Evolutionary conservation across 345 rosid genomes (phyloP).

Genomic region (Arabidopsis suecica): DNA sequence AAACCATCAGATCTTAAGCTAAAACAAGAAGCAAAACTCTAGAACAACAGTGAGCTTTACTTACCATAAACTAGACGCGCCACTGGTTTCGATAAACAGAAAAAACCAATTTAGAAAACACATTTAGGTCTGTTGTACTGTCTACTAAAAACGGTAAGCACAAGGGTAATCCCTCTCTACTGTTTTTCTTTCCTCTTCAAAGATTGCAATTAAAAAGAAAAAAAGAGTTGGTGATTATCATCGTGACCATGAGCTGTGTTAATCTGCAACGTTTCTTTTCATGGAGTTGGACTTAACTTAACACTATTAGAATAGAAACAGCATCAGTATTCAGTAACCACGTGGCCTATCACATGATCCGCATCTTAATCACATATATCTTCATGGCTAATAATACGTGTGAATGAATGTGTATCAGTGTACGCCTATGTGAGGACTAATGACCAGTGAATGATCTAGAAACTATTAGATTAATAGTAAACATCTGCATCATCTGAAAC

Average conservation of each 20-base stretch:
- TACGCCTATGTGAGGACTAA: conserved; percentile 8
- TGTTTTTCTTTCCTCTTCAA: neutral
- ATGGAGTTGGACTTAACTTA: conserved; percentile 29
- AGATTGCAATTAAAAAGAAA: neutral
- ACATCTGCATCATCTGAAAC: conserved; percentile 24
- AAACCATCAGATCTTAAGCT: neutral
- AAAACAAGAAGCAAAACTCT: conserved; percentile 2
- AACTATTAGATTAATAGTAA: conserved; percentile 24
- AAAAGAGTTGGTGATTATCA: conserved; percentile 16
- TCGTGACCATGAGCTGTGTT: conserved; percentile 31
- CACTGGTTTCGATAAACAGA: neutral
- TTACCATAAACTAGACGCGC: conserved; percentile 52
- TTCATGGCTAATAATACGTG: conserved; percentile 29
- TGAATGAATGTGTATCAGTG: conserved; percentile 21
- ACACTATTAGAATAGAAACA: conserved; percentile 11
- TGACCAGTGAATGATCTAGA: conserved; percentile 29
- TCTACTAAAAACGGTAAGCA: neutral
- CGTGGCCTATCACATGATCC: conserved; percentile 43
- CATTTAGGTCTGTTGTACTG: neutral
- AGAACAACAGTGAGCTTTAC: conserved; percentile 50
- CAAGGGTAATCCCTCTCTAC: neutral
- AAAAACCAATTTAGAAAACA: neutral
- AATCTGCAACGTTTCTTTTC: conserved; percentile 39
- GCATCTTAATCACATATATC: conserved; percentile 6
- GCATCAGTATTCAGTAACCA: conserved; percentile 45